phyloP scores from a whole-genome alignment of 345 rosid genomes.

The Eutrema yunnanense region DNA sequence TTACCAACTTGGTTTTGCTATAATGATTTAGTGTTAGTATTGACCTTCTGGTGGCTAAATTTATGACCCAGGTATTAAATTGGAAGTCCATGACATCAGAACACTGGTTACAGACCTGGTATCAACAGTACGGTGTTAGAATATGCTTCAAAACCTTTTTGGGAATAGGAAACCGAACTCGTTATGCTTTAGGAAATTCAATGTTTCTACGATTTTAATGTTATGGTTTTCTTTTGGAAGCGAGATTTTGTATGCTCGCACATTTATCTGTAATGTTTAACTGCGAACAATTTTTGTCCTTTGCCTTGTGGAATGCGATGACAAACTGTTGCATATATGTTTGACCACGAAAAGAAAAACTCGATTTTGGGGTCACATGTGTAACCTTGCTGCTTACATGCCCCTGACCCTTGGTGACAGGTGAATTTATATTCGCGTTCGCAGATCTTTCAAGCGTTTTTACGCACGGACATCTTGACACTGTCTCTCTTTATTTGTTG shows the following conservation, averaged over 20 bases:
- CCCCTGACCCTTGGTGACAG: too few species aligned
- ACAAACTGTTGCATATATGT: neutral
- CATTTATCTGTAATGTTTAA: too few species aligned
- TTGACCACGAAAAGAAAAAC: too few species aligned
- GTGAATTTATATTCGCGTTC: neutral
- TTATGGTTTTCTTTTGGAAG: neutral
- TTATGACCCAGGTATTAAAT: slow-evolving; percentile 62
- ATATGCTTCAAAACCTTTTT: slow-evolving; percentile 72
- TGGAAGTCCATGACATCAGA: slow-evolving; percentile 82
- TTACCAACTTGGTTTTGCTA: too few species aligned
- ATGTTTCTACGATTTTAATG: neutral
- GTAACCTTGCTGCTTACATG: too few species aligned
- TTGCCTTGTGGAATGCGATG: neutral
- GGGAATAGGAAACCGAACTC: slow-evolving; percentile 10
- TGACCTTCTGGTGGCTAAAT: neutral
- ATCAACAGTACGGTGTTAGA: slow-evolving; percentile 31
- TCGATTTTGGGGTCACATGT: too few species aligned
- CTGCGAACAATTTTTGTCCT: neutral
- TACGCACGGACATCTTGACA: neutral
- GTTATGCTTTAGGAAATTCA: neutral
- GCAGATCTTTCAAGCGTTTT: neutral
- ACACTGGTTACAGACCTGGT: slow-evolving; percentile 47
- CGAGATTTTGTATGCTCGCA: neutral
- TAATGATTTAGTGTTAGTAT: too few species aligned
- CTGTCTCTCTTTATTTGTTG: neutral